phyloP scores from a whole-genome alignment of 2,329 filamentous ascomycete genomes.

The Fonsecaea nubica region DNA sequence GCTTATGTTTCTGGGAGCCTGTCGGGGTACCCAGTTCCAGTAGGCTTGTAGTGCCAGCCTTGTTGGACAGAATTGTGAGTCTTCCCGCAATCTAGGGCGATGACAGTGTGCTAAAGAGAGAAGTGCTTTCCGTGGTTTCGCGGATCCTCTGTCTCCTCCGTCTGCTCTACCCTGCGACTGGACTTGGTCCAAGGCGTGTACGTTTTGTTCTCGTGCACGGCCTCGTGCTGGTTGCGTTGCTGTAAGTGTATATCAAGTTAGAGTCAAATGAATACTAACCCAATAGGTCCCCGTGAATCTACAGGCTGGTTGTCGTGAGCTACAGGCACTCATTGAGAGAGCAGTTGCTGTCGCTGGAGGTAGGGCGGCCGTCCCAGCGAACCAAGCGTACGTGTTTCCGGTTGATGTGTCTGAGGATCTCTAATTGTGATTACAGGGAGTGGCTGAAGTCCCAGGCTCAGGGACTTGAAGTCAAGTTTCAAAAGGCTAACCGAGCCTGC shows the following conservation, averaged over 20 bases:
- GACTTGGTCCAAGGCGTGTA: too few species aligned
- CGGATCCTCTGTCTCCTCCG: too few species aligned
- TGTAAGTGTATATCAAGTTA: background rate
- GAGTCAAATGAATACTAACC: background rate
- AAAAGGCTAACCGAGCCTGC: constrained; percentile 2
- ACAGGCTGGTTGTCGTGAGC: background rate
- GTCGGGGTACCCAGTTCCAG: too few species aligned
- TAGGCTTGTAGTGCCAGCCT: too few species aligned
- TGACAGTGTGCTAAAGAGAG: too few species aligned
- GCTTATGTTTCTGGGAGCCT: too few species aligned
- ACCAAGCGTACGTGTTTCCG: background rate
- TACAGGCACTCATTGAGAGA: constrained; percentile 1
- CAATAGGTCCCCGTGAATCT: background rate
- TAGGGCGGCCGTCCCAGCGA: background rate
- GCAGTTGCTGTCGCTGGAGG: background rate
- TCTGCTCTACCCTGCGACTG: too few species aligned
- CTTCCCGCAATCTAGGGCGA: too few species aligned
- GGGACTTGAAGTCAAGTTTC: background rate
- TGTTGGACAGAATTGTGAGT: too few species aligned
- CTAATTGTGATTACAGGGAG: background rate
- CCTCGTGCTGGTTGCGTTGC: background rate
- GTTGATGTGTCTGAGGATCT: background rate
- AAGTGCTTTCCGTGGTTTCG: too few species aligned
- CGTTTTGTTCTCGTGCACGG: too few species aligned
- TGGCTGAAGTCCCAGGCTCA: constrained; percentile 7